Conservation (phyloP, 352 stramenopile genomes). For the Phytophthora europaea region DNA sequence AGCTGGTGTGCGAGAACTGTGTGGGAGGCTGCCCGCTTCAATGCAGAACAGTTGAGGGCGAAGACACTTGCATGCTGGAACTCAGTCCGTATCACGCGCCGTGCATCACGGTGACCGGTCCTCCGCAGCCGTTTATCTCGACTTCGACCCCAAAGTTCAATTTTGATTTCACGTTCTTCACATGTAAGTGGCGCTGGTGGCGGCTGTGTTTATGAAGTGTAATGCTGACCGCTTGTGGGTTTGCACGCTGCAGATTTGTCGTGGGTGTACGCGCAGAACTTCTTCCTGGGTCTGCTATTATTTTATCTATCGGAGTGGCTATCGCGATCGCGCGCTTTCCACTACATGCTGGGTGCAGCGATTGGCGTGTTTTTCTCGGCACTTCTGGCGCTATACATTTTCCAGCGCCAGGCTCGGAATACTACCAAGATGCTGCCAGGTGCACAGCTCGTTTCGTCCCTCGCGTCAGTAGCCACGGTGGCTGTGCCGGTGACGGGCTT, state of each 20-base stretch:
- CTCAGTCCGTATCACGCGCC: conserved; percentile 85
- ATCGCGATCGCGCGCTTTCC: conserved; percentile 79
- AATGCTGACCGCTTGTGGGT: conserved; percentile 5
- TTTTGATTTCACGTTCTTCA: conserved; percentile 74
- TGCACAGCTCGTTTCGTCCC: conserved; percentile 70
- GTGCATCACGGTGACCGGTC: conserved; percentile 74
- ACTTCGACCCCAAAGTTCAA: conserved; percentile 52
- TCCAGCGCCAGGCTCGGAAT: conserved; percentile 81
- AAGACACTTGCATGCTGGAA: conserved; percentile 58
- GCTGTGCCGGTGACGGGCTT: conserved; percentile 81
- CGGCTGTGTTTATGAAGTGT: background rate
- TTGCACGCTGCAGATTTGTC: conserved; percentile 57
- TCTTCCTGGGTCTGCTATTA: conserved; percentile 71
- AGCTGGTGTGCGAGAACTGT: conserved; percentile 77
- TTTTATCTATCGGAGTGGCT: conserved; percentile 78
- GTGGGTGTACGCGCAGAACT: conserved; percentile 79
- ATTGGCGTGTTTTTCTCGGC: conserved; percentile 84
- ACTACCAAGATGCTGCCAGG: conserved; percentile 78
- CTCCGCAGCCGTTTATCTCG: conserved; percentile 66
- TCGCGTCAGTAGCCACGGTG: conserved; percentile 76
- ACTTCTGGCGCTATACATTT: conserved; percentile 80
- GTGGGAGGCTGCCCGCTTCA: conserved; percentile 70
- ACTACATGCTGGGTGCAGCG: conserved; percentile 76
- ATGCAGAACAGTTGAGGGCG: conserved; percentile 47
- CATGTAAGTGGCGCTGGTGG: conserved; percentile 51